Base-by-base conservation (phyloP, 1,139 yeast genomes). In the Sugiyamaella xylanicola region DNA sequence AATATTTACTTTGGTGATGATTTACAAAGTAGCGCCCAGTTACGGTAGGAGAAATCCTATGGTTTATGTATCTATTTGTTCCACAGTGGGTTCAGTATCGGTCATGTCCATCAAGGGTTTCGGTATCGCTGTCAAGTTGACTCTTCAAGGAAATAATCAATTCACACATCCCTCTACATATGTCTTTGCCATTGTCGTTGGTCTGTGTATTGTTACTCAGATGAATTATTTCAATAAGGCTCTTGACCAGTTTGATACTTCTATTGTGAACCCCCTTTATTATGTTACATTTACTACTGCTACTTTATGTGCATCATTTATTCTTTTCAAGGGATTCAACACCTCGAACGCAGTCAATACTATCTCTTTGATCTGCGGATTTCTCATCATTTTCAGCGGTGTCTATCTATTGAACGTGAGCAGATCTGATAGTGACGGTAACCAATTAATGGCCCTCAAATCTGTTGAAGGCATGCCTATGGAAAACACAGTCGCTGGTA, bases 211-310 rank as follows among this genome's bases (percentile, higher is more conserved):
- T 62, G 68, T 88, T 64, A 88, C 96, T 2, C 97, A 90, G 72
- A 89, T 90, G 97, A 90, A 89, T 74, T 90, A 87, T 70, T 89
- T 90, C 77, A 90, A 90, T 77, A 90, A 89, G 74, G 97, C 97
- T 0, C 78, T 90, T 67, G 97, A 92, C 65, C 96, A 88, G 71
- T 90, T 89, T 67, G 97, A 90, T 69, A 90, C 97, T 2, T 88
- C 96, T 1, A 87, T 91, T 62, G 97, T 90, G 56, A 90, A 91
- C 71, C 97, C 97, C 32, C 77, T 90, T 59, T 90, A 90, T 74
- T 90, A 91, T 68, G 97, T 90, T 55, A 86, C 96, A 0, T 91
- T 90, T 73, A 90, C 97, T 41, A 90, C 97, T 0, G 89, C 88
- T 56, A 91, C 97, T 0, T 78, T 90, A 64, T 78, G 82, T 55